Conservation (phyloP, 371 early-diverging fungal genomes). For the Batkoa obscura region DNA sequence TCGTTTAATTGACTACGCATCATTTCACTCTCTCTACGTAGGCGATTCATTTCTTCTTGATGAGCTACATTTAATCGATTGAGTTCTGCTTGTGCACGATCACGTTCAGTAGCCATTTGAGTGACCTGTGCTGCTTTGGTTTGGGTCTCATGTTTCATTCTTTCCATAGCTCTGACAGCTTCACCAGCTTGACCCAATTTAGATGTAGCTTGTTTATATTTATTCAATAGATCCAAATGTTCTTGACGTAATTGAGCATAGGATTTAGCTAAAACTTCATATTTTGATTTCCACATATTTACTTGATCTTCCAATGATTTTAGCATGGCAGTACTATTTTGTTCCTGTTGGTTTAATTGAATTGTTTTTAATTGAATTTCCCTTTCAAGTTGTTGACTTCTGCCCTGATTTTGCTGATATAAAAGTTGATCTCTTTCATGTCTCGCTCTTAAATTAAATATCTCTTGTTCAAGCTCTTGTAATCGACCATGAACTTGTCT, state of each 20-base stretch:
- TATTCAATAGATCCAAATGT: constrained; percentile 77
- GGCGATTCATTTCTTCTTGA: constrained; percentile 56
- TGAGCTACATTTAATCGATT: constrained; percentile 37
- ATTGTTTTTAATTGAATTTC: constrained; percentile 54
- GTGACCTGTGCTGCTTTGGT: neutral
- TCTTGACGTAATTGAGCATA: constrained; percentile 92
- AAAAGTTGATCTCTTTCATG: constrained; percentile 65
- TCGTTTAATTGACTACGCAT: constrained; percentile 55
- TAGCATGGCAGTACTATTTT: constrained; percentile 51
- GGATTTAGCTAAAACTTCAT: constrained; percentile 77
- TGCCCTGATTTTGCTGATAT: constrained; percentile 63
- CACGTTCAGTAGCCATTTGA: constrained; percentile 56
- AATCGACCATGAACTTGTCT: constrained; percentile 52
- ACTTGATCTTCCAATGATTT: constrained; percentile 57
- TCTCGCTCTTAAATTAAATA: constrained; percentile 52
- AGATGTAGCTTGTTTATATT: constrained; percentile 61
- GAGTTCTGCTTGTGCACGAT: constrained; percentile 52
- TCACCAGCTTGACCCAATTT: constrained; percentile 64
- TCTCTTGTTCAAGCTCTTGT: constrained; percentile 56
- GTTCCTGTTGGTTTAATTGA: constrained; percentile 42
- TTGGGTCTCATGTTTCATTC: constrained; percentile 53
- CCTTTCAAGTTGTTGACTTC: constrained; percentile 39
- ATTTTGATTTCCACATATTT: constrained; percentile 76
- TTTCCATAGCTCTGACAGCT: constrained; percentile 48
- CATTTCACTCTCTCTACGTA: constrained; percentile 58